phyloP scores from a whole-genome alignment of 1,284 basidiomycete species.

The Pseudozyma sp. region DNA sequence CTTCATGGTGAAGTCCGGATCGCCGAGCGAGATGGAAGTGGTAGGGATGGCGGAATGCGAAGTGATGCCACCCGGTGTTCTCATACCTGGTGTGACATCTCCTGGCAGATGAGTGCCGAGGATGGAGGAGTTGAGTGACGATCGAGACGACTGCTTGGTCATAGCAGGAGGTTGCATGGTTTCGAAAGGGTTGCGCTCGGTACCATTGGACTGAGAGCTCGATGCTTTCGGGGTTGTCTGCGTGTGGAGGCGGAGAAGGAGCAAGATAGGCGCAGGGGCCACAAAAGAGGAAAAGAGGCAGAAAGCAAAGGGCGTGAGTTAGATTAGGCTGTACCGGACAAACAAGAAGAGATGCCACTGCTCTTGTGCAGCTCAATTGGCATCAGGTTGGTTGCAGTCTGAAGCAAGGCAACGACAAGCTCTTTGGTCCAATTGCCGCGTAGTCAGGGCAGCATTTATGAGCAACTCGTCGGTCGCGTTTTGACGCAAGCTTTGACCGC shows the following conservation, averaged over 20 bases:
- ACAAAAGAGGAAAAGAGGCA: neutral
- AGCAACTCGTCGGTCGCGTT: neutral
- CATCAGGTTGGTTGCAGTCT: neutral
- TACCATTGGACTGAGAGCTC: slow-evolving; percentile 48
- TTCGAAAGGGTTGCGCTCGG: slow-evolving; percentile 64
- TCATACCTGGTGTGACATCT: slow-evolving; percentile 55
- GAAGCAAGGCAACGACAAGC: neutral
- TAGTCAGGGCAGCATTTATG: neutral
- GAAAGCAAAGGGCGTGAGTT: slow-evolving; percentile 1
- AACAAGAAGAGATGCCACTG: neutral
- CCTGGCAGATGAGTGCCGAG: slow-evolving; percentile 29
- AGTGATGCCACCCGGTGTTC: slow-evolving; percentile 60
- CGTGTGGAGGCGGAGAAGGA: neutral
- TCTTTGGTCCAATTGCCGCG: neutral
- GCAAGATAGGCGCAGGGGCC: neutral
- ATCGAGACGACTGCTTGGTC: slow-evolving; percentile 39
- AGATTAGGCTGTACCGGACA: slow-evolving; percentile 6
- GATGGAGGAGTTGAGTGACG: slow-evolving; percentile 47
- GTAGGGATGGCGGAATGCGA: slow-evolving; percentile 60
- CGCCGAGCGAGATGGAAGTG: slow-evolving; percentile 55
- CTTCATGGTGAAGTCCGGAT: slow-evolving; percentile 67
- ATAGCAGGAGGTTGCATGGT: slow-evolving; percentile 41
- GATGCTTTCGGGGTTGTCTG: slow-evolving; percentile 60
- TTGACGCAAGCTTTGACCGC: slow-evolving; percentile 1
- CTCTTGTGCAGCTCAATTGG: neutral